These are phyloP conservation scores for Metschnikowia arizonensis DNA, from an alignment of 805 yeast species.

Conservation along the genomic window DNA sequence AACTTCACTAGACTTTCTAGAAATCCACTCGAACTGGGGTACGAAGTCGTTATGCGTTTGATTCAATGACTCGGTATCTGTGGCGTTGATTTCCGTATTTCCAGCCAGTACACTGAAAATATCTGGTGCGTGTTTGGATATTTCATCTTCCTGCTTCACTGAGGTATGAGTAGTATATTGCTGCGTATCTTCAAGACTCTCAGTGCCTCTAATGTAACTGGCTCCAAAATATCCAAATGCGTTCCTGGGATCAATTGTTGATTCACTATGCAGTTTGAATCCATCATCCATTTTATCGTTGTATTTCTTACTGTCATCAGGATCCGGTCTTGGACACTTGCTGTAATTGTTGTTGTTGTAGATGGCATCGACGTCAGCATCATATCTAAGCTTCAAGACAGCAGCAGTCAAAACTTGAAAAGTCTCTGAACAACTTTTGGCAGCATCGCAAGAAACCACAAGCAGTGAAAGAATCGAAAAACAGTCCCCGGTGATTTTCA, in stretches of 20 bases:
- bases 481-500: conserved; percentile 50
- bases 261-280: not conserved
- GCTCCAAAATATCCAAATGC: not conserved
- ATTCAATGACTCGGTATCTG: not conserved
- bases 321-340: not conserved
- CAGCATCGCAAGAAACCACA: conserved; percentile 73
- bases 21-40: conserved; percentile 9
- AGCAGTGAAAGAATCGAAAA: conserved; percentile 57
- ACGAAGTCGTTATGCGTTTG: not conserved
- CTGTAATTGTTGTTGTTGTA: not conserved
- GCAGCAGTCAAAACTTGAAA: conserved; percentile 71
- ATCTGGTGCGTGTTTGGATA: not conserved
- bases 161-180: not conserved
- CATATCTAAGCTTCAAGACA: conserved; percentile 55
- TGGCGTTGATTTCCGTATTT: not conserved
- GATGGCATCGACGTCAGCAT: conserved; percentile 24
- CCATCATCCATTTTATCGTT: not conserved
- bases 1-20: conserved; percentile 5
- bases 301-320: not conserved
- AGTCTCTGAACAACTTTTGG: conserved; percentile 63
- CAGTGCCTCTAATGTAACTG: not conserved
- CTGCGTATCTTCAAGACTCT: not conserved
- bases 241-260: conserved; percentile 3
- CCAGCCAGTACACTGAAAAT: not conserved
- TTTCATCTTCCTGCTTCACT: not conserved